Percentiles rank a stretch among this genome's conserved stretches.
Conservation (phyloP, 495 filamentous ascomycete species). For the Astrothelium subdiscretum region DNA sequence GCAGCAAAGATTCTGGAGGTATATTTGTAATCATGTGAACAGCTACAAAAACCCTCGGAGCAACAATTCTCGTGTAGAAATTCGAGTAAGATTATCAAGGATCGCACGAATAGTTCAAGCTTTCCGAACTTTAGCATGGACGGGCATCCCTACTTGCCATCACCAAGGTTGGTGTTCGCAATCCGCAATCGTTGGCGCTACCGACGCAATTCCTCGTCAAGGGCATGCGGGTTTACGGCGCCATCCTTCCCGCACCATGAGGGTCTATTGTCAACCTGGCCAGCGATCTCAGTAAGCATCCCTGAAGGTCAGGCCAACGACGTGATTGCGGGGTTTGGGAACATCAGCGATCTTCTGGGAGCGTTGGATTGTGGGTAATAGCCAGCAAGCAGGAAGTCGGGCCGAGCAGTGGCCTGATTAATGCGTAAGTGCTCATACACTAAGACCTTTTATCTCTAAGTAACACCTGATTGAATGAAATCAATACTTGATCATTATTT, state of each 20-base stretch:
- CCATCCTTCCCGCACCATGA: neutral
- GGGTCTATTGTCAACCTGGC: neutral
- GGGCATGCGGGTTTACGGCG: neutral
- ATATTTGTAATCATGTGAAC: neutral
- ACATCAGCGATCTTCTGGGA: neutral
- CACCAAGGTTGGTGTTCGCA: neutral
- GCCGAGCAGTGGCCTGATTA: neutral
- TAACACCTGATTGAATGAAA: neutral
- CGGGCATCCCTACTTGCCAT: neutral
- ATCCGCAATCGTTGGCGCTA: neutral
- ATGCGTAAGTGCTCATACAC: constrained; percentile 3
- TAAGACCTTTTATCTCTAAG: neutral
- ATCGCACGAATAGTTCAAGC: neutral
- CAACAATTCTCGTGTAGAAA: neutral
- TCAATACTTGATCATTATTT: constrained; percentile 1
- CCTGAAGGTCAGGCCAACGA: neutral
- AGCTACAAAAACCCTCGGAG: neutral
- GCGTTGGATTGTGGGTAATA: neutral
- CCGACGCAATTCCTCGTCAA: neutral
- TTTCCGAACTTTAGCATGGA: neutral
- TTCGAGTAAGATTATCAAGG: neutral
- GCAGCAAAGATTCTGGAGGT: neutral
- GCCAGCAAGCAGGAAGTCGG: neutral
- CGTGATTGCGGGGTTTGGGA: neutral
- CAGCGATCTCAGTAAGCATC: constrained; percentile 3